Conservation (phyloP, 108 stramenopile genomes). For the Cyclotella baltica region DNA sequence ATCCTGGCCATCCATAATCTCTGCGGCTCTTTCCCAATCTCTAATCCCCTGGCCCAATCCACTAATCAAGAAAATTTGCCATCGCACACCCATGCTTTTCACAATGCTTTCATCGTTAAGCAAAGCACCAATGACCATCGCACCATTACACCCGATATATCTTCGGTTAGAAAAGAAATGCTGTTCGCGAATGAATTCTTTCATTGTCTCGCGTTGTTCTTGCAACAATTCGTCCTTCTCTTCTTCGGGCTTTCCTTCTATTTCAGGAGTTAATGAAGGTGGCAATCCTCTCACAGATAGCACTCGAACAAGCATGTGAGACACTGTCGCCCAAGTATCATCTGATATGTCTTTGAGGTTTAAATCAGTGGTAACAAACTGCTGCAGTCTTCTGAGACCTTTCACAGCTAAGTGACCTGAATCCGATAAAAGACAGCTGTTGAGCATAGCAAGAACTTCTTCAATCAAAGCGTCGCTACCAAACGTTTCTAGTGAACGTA, state of each 20-base stretch:
- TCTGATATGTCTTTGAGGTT: conserved; percentile 59
- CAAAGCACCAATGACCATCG: conserved; percentile 74
- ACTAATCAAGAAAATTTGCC: conserved; percentile 76
- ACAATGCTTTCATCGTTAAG: conserved; percentile 69
- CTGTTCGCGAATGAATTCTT: conserved; percentile 82
- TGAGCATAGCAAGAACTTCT: conserved; percentile 86
- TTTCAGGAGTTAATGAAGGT: conserved; percentile 26
- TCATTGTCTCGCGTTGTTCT: conserved; percentile 56
- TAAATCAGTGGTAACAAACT: conserved; percentile 78
- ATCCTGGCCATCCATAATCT: conserved; percentile 48
- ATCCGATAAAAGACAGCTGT: conserved; percentile 84
- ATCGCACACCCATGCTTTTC: conserved; percentile 68
- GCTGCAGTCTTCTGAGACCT: conserved; percentile 74
- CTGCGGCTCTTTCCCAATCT: conserved; percentile 80
- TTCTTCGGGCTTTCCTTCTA: conserved; percentile 42
- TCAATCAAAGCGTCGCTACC: conserved; percentile 72
- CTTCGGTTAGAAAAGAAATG: conserved; percentile 70
- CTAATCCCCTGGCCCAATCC: conserved; percentile 77
- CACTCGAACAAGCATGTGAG: conserved; percentile 84
- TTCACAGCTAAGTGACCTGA: conserved; percentile 77
- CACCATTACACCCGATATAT: conserved; percentile 83
- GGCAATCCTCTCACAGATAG: conserved; percentile 73
- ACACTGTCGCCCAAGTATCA: conserved; percentile 85
- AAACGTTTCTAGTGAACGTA: conserved; percentile 68
- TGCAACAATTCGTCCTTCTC: conserved; percentile 42